These are phyloP conservation scores for Myochromella boudieri DNA, from an alignment of 768 basidiomycete genomes.

Conservation along the genomic window DNA sequence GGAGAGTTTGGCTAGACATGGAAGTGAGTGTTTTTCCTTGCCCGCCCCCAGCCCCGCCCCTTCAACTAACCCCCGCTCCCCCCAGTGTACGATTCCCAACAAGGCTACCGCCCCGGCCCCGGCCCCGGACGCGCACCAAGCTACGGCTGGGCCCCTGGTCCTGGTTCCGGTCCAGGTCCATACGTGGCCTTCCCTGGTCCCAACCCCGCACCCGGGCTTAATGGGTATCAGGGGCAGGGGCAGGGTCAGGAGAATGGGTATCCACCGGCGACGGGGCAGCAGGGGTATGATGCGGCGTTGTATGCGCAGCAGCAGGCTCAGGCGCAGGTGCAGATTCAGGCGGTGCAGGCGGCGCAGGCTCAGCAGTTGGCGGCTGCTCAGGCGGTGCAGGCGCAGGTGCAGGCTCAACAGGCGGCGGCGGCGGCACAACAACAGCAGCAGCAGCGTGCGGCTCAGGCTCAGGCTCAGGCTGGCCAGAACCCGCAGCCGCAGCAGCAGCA, in stretches of 20 bases:
- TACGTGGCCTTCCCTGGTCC: constrained; percentile 38
- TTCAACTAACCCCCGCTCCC: neutral
- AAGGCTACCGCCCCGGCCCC: constrained; percentile 26
- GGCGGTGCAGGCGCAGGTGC: constrained; percentile 8
- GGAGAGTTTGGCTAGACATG: constrained; percentile 78
- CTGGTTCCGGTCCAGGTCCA: constrained; percentile 31
- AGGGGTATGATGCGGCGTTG: constrained; percentile 20
- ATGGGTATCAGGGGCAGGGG: too few species aligned
- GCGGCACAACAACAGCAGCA: constrained; percentile 8
- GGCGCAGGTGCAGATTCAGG: constrained; percentile 10
- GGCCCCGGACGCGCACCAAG: constrained; percentile 25
- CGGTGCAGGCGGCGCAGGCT: constrained; percentile 6
- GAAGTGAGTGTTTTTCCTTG: constrained; percentile 38
- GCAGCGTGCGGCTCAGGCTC: constrained; percentile 8
- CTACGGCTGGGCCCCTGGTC: constrained; percentile 52
- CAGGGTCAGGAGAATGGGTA: neutral
- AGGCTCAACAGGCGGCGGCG: constrained; percentile 8
- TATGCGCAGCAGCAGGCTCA: constrained; percentile 21
- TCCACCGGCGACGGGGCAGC: constrained; percentile 7
- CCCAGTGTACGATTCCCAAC: constrained; percentile 54
- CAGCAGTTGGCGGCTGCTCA: constrained; percentile 3
- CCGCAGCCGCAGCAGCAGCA: constrained; percentile 8
- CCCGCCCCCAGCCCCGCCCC: neutral
- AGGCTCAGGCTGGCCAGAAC: neutral
- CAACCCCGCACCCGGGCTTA: constrained; percentile 12